Base-by-base conservation (phyloP, 1,284 basidiomycete species). In the Papiliotrema terrestris region DNA sequence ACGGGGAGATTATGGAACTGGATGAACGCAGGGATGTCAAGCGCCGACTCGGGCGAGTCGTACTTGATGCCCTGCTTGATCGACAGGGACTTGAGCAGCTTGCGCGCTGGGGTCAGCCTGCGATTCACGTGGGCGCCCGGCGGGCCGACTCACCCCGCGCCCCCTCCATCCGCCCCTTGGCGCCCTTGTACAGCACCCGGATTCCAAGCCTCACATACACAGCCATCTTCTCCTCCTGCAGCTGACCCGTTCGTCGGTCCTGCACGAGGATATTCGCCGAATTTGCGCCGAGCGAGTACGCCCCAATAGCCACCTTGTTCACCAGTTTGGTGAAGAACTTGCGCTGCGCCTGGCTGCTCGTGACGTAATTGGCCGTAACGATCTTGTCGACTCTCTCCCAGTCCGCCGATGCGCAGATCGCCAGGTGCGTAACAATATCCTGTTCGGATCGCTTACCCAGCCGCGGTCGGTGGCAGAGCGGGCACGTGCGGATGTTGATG, bases 31-130 rank as follows among this genome's bases (percentile, higher is more conserved):
- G 84, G 83, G 45, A 98, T 98, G 62, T 94, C 93, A 23, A 83
- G 80, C 0, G 83, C 88, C 0, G 91, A 95, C 52, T 86, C 83
- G 0, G 91, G 88, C 4, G 85, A 83, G 69, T 98, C 90, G 73
- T 91, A 98, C 75, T 98, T 98, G 71, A 84, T 66, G 0, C 95
- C 95, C 75, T 98, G 95, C 78, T 98, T 98, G 76, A 96, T 84
- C 2, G 90, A 90, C 62, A 98, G 76, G 0, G 89, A 92, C 73
- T 89, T 92, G 60, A 98, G 83, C 29, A 98, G 80, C 49, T 83
- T 82, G 5, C 86, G 83, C 45, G 87, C 87, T 88, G 61, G 32
- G 36, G 41, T 32, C 20, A 53, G 42, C 23, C 17, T 15, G 2
- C 32, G 15, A 48, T 25, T 8, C 13, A 43, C 17, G 37, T 19